These are phyloP conservation scores for Talaromyces nanjingensis DNA, from an alignment of 495 filamentous ascomycete genomes.

Conservation along the genomic window DNA sequence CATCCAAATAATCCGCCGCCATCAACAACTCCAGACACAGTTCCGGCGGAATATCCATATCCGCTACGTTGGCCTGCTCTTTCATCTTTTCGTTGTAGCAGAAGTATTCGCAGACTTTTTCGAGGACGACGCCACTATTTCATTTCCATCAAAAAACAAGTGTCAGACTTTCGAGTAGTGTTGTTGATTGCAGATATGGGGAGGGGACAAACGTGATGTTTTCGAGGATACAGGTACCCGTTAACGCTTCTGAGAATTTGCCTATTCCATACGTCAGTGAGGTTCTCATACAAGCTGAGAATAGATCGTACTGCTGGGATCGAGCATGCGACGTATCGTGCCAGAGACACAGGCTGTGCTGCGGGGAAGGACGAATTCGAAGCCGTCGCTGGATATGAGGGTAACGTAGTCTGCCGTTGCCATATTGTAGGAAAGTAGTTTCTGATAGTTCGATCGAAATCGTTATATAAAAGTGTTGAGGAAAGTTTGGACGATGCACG, in stretches of 20 bases:
- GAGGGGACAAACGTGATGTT: constrained; percentile 59
- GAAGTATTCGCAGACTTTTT: constrained; percentile 88
- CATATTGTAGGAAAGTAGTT: not conserved
- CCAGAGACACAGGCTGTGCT: constrained; percentile 68
- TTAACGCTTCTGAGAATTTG: constrained; percentile 62
- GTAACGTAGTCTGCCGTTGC: constrained; percentile 57
- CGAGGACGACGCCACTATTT: constrained; percentile 68
- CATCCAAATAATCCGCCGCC: constrained; percentile 69
- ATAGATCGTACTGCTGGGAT: constrained; percentile 58
- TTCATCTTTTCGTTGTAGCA: constrained; percentile 81
- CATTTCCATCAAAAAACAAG: not conserved
- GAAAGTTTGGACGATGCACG: not conserved
- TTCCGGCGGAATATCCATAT: constrained; percentile 81
- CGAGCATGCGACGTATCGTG: constrained; percentile 78
- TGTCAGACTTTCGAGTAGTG: not conserved
- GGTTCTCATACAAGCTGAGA: not conserved
- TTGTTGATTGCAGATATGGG: not conserved
- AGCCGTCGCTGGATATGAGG: constrained; percentile 78
- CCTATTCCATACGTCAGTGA: constrained; percentile 30
- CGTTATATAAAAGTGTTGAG: not conserved
- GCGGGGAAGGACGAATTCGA: constrained; percentile 78
- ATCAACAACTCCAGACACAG: constrained; percentile 75
- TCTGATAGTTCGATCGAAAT: not conserved
- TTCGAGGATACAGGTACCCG: constrained; percentile 58
- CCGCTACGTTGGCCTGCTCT: constrained; percentile 68